A percentile compares a stretch with the other conserved stretches of the same genome.
Evolutionary conservation across 163 green algal genomes (phyloP).

Genomic region (Coccomyxa subellipsoidea): DNA sequence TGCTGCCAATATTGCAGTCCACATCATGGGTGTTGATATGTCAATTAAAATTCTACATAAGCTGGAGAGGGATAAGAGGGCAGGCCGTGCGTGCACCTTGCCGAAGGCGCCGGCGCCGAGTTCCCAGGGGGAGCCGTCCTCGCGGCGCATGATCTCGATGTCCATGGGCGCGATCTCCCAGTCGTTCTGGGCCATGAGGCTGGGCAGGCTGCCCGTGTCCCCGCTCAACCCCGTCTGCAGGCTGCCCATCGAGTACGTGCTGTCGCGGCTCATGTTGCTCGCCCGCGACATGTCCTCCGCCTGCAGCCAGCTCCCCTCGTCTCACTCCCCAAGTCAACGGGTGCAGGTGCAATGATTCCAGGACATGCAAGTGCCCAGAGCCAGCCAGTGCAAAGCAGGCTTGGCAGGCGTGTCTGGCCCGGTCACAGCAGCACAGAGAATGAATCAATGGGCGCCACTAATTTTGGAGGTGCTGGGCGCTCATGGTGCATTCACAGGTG

Average conservation of each 20-base stretch:
- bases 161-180: constrained; percentile 22
- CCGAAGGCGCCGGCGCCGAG: constrained; percentile 48
- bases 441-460: too few species aligned
- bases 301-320: too few species aligned
- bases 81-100: constrained; percentile 13
- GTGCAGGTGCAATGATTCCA: neutral
- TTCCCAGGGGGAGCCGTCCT: constrained; percentile 39
- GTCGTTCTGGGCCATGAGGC: constrained; percentile 8
- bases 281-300: neutral
- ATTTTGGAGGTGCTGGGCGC: neutral
- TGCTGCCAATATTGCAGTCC: too few species aligned
- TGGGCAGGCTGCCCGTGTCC: neutral
- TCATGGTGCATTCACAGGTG: neutral
- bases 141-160: constrained; percentile 32
- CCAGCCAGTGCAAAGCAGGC: too few species aligned
- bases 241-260: neutral
- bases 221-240: neutral
- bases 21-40: too few species aligned
- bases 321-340: neutral
- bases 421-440: too few species aligned
- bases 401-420: too few species aligned
- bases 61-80: too few species aligned
- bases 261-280: neutral
- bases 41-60: too few species aligned
- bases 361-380: neutral